Evolutionary conservation across 2,329 filamentous ascomycete genomes (phyloP), one percentile per base, ranked within the genome.

Genomic region (Lachnellula occidentalis): DNA sequence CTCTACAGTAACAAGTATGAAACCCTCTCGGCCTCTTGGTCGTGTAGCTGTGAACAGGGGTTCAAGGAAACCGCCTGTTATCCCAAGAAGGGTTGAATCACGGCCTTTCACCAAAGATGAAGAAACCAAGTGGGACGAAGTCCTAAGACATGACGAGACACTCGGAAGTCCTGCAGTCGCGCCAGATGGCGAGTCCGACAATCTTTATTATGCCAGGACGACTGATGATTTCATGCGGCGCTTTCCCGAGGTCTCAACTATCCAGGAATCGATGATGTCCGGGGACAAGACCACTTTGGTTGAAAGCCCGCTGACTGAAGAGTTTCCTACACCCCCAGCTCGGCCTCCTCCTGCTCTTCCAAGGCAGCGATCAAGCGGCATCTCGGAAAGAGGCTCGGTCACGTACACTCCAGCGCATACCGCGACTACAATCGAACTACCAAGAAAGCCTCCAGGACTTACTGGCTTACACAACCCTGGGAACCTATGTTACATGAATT

Each of bases 401-500:
- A 65, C 43, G 12, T 62, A 61, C 27, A 50, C 63, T 3, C 65
- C 76, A 62, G 64, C 76, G 60, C 66, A 75, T 73, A 50, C 72
- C 72, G 62, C 73, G 63, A 50, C 69, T 12, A 24, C 60, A 11
- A 64, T 73, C 46, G 68, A 76, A 48, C 73, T 73, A 55, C 69
- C 72, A 14, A 56, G 60, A 17, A 71, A 76, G 27, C 73, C 73
- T 69, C 75, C 83, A 63, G 79, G 84, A n/a, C 75, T 76, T 36
- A 87, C 89, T 11, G 92, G 92, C 0, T 77, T 96, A 12, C 74
- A 83, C 55, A 96, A 96, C 63, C 88, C 90, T 41, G 82, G 84
- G 1, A 86, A 87, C 46, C 92, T 88, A 61, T 96, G 92, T 69
- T 96, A 96, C 67, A 91, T 94, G 77, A 96, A 96, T 70, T 86